phyloP scores from a whole-genome alignment of 2,329 filamentous ascomycete genomes.

The Pseudogymnoascus sp. region DNA sequence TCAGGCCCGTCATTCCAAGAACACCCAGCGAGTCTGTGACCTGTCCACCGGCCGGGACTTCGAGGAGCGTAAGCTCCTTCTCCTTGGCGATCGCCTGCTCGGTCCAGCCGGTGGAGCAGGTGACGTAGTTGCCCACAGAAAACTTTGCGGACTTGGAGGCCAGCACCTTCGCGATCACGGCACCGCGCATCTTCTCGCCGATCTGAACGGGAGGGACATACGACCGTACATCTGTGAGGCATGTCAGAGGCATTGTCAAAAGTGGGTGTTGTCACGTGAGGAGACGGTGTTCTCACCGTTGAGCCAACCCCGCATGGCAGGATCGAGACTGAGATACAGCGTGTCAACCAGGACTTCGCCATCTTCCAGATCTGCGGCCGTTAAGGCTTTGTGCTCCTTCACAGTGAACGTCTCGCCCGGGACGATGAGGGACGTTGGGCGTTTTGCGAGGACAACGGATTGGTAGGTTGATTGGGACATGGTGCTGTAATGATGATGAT shows the following conservation, averaged over 20 bases:
- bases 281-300: slow-evolving; percentile 37
- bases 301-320: slow-evolving; percentile 68
- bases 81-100: slow-evolving; percentile 53
- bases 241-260: not conserved
- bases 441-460: slow-evolving; percentile 51
- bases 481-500: not conserved
- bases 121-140: slow-evolving; percentile 49
- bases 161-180: slow-evolving; percentile 50
- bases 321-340: slow-evolving; percentile 61
- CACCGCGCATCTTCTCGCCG: slow-evolving; percentile 60
- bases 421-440: slow-evolving; percentile 51
- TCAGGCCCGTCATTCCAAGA: slow-evolving; percentile 43
- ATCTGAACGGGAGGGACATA: slow-evolving; percentile 62
- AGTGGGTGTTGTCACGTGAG: slow-evolving; percentile 9
- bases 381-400: slow-evolving; percentile 40
- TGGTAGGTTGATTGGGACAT: slow-evolving; percentile 22
- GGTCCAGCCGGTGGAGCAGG: slow-evolving; percentile 51
- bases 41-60: slow-evolving; percentile 34
- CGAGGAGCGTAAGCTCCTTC: slow-evolving; percentile 37
- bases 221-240: slow-evolving; percentile 38
- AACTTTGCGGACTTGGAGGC: slow-evolving; percentile 48
- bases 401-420: slow-evolving; percentile 56
- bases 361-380: slow-evolving; percentile 45
- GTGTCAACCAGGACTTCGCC: slow-evolving; percentile 53
- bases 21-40: slow-evolving; percentile 51